Base-by-base conservation (phyloP, 345 rosid genomes). In the Citrus sp. region DNA sequence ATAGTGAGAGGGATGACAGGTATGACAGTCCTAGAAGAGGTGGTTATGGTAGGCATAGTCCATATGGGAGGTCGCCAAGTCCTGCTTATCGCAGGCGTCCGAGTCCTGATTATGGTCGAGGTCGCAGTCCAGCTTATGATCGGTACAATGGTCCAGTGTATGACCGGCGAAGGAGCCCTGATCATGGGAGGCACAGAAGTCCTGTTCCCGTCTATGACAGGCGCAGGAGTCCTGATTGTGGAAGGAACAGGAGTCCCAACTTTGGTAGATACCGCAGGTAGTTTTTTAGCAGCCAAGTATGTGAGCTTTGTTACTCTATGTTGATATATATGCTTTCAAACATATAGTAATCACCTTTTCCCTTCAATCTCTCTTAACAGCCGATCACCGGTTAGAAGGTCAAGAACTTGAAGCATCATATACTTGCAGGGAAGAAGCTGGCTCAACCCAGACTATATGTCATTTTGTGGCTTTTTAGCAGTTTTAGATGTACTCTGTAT, bases 41-140 rank as follows among this genome's bases (percentile, higher is more conserved):
- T 34, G 42, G 86, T 68, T 77, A 81, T 72, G 79, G 87, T 21
- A 80, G 80, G 78, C 79, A 76, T 46, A 84, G 88, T 74, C 86
- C 87, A 7, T 77, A 82, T 79, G 87, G 87, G 78, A 88, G 94
- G 82, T 93, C 93, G 22, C 93, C 91, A 9, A 94, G 98, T 75
- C 94, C 97, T 35, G 85, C 70, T 35, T 88, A 82, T 74, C 88
- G 87, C 38, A 86, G 89, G 78, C 89, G 93, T 49, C 90, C 92
- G 4, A 94, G 94, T 85, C 94, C 96, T 63, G 94, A 94, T 55
- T 94, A 92, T 83, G 96, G 92, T 49, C 80, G 89, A n/a, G 86
- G 86, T 61, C 90, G 85, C 16, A 92, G 94, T 81, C 97, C 98
- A 9, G 91, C 77, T 76, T 92, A 94, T 83, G 91, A 87, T 46